Evolutionary conservation across 495 filamentous ascomycete genomes (phyloP), one percentile per base, ranked within the genome.

Genomic region (Aspergillus homomorphus): DNA sequence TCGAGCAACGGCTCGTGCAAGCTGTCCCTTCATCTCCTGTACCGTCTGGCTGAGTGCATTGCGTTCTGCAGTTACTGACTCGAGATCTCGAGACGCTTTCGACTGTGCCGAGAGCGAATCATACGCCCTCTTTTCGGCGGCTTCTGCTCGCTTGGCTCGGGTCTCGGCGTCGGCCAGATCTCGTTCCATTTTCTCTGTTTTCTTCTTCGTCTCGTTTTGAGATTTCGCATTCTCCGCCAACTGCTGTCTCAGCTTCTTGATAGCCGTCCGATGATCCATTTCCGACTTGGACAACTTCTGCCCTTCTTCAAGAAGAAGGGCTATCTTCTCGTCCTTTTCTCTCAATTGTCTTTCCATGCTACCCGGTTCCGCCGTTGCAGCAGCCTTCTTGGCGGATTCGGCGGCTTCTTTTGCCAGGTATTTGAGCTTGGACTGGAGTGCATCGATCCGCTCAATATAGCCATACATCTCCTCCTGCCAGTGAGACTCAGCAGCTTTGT

Each of bases 381-480:
- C 85, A 3, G 86, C 82, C 52, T 79, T 82, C 59, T 83, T 82
- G 5, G 92, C 87, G 0, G 87, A 78, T 26, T 90, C 88, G 1
- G 87, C 84, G 38, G 87, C 86, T 60, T 92, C 87, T 54, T 85
- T 87, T 2, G 92, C 86, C 4, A 98, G 80, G 67, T 93, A 96
- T 55, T 89, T 85, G 23, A 98, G 78, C 66, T 97, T 97, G 7
- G 90, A 84, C 68, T 96, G 89, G 10, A 98, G 77, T 19, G 95
- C 89, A 73, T 98, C 94, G 42, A 98, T 96, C 3, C 90, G 86
- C 72, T 97, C 94, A 14, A 92, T 82, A 57, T 95, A 92, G 12
- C 75, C 80, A 62, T 94, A 84, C 18, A 88, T 80, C 67, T 96
- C 92, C 65, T 91, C 89, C 56, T 91, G 89, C 65, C 88, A 80